Percentiles rank a stretch among this genome's conserved stretches.
phyloP scores from a whole-genome alignment of 2,329 filamentous ascomycete species.

The Fusarium concolor region DNA sequence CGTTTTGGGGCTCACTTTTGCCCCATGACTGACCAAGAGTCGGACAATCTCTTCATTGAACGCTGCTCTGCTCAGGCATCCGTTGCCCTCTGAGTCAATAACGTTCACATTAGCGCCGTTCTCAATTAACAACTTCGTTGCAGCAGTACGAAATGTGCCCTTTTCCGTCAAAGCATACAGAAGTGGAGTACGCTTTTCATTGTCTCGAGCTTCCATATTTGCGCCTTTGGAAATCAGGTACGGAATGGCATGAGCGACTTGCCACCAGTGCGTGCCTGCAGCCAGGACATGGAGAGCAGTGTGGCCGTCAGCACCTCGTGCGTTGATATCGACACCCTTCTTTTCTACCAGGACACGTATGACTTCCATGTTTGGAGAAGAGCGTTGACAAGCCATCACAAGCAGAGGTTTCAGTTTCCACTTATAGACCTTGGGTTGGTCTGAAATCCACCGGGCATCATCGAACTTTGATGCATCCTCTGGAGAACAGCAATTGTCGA shows the following conservation, averaged over 20 bases:
- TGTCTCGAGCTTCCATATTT: constrained; percentile 16
- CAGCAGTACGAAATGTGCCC: background rate
- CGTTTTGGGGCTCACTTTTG: constrained; percentile 8
- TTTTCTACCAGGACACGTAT: constrained; percentile 33
- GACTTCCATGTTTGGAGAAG: constrained; percentile 33
- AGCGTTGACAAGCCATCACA: constrained; percentile 12
- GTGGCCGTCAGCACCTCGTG: background rate
- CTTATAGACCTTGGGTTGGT: background rate
- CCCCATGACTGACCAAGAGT: constrained; percentile 25
- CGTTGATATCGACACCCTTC: constrained; percentile 18
- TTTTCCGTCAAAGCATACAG: background rate
- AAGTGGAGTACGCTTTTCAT: constrained; percentile 16
- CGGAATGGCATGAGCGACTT: constrained; percentile 29
- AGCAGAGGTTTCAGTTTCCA: background rate
- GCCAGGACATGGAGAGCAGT: constrained; percentile 26
- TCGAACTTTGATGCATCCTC: constrained; percentile 15
- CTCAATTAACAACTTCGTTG: constrained; percentile 2
- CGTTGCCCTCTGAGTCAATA: background rate
- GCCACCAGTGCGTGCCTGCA: constrained; percentile 24
- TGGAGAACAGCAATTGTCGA: constrained; percentile 23
- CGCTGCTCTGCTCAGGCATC: constrained; percentile 20
- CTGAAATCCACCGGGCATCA: background rate
- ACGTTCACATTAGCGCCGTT: constrained; percentile 30
- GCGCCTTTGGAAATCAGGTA: constrained; percentile 38
- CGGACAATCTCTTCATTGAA: constrained; percentile 2